Evolutionary conservation across 176 grass and related monocot genomes (phyloP), one percentile per base, ranked within the genome.

Genomic region (Avena sativa): DNA sequence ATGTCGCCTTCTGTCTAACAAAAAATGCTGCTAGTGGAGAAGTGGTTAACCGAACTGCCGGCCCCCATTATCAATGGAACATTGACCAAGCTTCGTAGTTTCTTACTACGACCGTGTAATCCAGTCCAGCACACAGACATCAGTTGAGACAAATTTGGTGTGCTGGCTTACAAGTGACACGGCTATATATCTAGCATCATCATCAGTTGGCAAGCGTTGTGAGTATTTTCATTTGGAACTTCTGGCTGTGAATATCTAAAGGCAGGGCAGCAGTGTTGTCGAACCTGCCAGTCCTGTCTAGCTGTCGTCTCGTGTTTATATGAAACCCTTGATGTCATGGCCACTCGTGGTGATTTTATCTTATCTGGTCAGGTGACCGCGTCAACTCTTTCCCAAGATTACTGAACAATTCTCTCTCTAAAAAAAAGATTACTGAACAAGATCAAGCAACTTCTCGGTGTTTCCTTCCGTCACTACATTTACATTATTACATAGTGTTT

Each of bases 41-140:
- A 56, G 50, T 77, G 50, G 25, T 77, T 77, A 34, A 56, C 26
- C 9, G 50, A 77, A 20, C 50, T 77, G 74, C 74, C 9, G 74
- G 50, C 8, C 4, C 32, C 32, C 74, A 53, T 53, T 55, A 55
- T 76, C 3, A 51, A 76, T 32, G 3, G 16, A 53, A 17, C 49
- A 14, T 75, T 28, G 47, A 76, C 25, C 3, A 8, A 28, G 47
- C 48, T 74, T 61, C 10, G 2, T 10, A 61, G 28, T 28, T 28
- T 10, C 16, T 23, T 26, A 26, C 12, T 49, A 51, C 6, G n/a
- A n/a, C 46, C 71, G 21, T 12, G 21, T 50, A 48, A 50, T 76
- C 13, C 48, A 52, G 13, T 50, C 71, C 21, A 50, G 71, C 71
- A 52, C 23, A 12, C 21, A 76, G 23, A 17, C 47, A 30, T 9